phyloP scores from a whole-genome alignment of 495 filamentous ascomycete species.

The Astrocystis sublimbata region DNA sequence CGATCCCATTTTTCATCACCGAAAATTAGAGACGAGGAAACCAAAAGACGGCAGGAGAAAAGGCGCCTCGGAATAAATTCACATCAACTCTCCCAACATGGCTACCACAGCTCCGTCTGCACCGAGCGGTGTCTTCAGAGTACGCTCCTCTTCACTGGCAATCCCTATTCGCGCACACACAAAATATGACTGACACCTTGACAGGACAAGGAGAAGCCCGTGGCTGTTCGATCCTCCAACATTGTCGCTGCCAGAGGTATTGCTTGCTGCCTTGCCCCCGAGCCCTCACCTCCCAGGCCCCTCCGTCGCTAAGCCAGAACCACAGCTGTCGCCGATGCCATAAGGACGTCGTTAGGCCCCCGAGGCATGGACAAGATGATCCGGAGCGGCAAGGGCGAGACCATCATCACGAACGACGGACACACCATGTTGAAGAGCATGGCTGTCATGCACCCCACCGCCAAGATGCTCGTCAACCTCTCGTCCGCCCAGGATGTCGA shows the following conservation, averaged over 20 bases:
- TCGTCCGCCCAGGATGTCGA: constrained; percentile 97
- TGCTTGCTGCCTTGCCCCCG: constrained; percentile 24
- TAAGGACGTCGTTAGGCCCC: constrained; percentile 70
- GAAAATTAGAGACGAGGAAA: not conserved
- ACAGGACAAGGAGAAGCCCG: constrained; percentile 97
- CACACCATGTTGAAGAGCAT: constrained; percentile 98
- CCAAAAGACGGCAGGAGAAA: not conserved
- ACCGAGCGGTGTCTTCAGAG: constrained; percentile 70
- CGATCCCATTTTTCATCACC: not conserved
- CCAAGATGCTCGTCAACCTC: constrained; percentile 97
- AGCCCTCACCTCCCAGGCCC: not conserved
- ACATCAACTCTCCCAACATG: constrained; percentile 53
- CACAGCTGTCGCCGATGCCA: constrained; percentile 91
- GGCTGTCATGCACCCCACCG: constrained; percentile 97
- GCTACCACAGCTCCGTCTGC: constrained; percentile 61
- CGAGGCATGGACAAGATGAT: constrained; percentile 98
- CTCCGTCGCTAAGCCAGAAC: constrained; percentile 12
- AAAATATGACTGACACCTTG: constrained; percentile 44
- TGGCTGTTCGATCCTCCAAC: constrained; percentile 91
- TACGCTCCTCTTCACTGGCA: constrained; percentile 41
- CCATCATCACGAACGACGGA: constrained; percentile 98
- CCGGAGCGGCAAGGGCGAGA: constrained; percentile 91
- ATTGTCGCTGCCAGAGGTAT: constrained; percentile 95
- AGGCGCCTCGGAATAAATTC: not conserved
- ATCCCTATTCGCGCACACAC: constrained; percentile 9